phyloP scores from a whole-genome alignment of 2,329 filamentous ascomycete species.

The Fusarium torulosum region DNA sequence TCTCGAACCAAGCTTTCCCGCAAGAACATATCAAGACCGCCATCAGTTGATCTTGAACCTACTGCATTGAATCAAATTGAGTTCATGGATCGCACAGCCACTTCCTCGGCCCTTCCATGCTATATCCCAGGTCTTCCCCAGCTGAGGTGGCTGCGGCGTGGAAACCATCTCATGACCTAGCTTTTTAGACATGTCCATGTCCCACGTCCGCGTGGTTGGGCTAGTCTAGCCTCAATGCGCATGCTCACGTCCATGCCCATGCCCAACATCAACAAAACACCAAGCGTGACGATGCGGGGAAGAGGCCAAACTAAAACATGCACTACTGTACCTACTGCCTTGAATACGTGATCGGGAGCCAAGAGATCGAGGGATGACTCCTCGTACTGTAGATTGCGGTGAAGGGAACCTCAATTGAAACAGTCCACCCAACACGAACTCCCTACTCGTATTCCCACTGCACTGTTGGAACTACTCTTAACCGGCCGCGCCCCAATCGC shows the following conservation, averaged over 20 bases:
- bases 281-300: slow-evolving; percentile 37
- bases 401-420: slow-evolving; percentile 4
- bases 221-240: slow-evolving; percentile 20
- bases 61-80: background rate
- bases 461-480: slow-evolving; percentile 20
- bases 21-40: slow-evolving; percentile 1
- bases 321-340: slow-evolving; percentile 7
- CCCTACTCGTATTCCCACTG: slow-evolving; percentile 18
- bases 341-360: slow-evolving; percentile 21
- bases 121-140: slow-evolving; percentile 7
- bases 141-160: slow-evolving; percentile 19
- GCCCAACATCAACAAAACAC: slow-evolving; percentile 28
- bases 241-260: slow-evolving; percentile 21
- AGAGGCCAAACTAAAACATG: slow-evolving; percentile 7
- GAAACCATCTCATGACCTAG: slow-evolving; percentile 36
- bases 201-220: slow-evolving; percentile 33
- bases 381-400: slow-evolving; percentile 30
- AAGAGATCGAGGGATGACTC: slow-evolving; percentile 22
- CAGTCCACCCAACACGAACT: slow-evolving; percentile 11
- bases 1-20: background rate
- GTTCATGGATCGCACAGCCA: slow-evolving; percentile 23
- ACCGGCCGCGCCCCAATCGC: slow-evolving; percentile 3
- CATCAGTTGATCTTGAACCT: slow-evolving; percentile 28
- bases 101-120: slow-evolving; percentile 14
- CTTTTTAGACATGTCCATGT: background rate